Base-by-base conservation (phyloP, 805 yeast genomes). In the Saccharomyces mikatae region DNA sequence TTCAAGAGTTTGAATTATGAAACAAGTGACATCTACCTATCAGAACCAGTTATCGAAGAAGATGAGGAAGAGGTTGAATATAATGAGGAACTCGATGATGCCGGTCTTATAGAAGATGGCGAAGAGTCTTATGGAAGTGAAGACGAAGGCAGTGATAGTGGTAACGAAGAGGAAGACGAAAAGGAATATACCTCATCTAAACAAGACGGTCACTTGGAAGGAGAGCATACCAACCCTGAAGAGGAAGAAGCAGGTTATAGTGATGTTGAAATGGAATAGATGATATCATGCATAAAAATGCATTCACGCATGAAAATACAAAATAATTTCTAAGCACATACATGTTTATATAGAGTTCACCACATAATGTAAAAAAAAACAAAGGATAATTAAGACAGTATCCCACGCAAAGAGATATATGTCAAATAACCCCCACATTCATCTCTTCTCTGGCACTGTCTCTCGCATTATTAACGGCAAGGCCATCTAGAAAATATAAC, bases 21-120 rank as follows among this genome's bases (percentile, higher is more conserved):
- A 36, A 9, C 44, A 49, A 69, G 78, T 55, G 76, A 76, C 55
- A 75, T 73, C 54, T 28, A 48, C 6, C 24, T 29, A 14, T n/a
- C 46, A 26, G 63, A 67, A 17, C 81, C 78, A 60, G 58, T 74
- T 60, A 59, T 68, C 67, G 60, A 67, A 14, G 72, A 68, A 21
- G 68, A 68, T 26, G 70, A 66, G 8, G 70, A 61, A 4, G 72
- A 63, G 51, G 86, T 85, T n/a, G 91, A 86, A 60, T 85, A 84
- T 62, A 73, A 81, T 26, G 92, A 86, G 69, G 91, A 84, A 61
- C 66, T 85, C 27, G 80, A 76, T 49, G 79, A 74, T 55, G 78
- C 75, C 3, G 74, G 69, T 4, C 67, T 73, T 36, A 70, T 78
- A 47, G 82, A 74, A 41, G 79, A 77, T 51, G 82, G 78, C 4